These are phyloP conservation scores for Ustilago esculenta DNA, from an alignment of 1,284 basidiomycete species.

Conservation along the genomic window DNA sequence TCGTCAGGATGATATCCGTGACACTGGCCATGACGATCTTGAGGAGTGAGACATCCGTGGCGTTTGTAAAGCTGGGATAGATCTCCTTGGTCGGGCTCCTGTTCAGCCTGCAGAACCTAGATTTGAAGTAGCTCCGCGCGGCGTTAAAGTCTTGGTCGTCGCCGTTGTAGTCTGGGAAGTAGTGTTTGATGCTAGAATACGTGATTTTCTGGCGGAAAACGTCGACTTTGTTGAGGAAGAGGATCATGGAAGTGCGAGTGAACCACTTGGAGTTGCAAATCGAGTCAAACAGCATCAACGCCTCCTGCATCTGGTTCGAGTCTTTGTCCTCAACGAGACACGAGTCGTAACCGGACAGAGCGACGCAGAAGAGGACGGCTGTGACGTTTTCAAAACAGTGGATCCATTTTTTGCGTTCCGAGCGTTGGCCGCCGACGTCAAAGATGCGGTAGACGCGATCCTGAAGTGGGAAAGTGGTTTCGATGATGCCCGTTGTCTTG, in stretches of 20 bases:
- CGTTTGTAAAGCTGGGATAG: conserved; percentile 86
- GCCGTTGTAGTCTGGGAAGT: conserved; percentile 71
- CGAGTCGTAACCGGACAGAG: conserved; percentile 87
- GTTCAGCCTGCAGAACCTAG: conserved; percentile 81
- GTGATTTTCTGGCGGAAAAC: conserved; percentile 84
- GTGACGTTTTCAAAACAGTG: conserved; percentile 72
- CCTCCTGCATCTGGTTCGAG: conserved; percentile 95
- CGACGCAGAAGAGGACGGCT: conserved; percentile 85
- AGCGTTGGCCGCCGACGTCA: conserved; percentile 89
- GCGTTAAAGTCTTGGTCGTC: conserved; percentile 73
- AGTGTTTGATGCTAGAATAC: conserved; percentile 81
- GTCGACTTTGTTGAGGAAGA: conserved; percentile 74
- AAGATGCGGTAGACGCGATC: conserved; percentile 74
- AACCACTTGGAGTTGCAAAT: conserved; percentile 98
- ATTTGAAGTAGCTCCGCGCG: conserved; percentile 89
- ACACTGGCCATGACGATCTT: conserved; percentile 81
- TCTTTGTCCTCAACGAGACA: conserved; percentile 92
- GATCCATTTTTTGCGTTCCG: conserved; percentile 79
- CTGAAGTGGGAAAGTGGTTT: conserved; percentile 78
- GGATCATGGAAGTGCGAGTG: conserved; percentile 86
- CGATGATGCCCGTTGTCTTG: conserved; percentile 92
- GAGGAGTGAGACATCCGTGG: conserved; percentile 90
- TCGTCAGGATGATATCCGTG: conserved; percentile 61
- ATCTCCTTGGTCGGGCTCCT: conserved; percentile 88
- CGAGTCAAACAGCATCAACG: conserved; percentile 93